Evolutionary conservation across 2,329 filamentous ascomycete species (phyloP).

Genomic region (Ceratocystis destructans): DNA sequence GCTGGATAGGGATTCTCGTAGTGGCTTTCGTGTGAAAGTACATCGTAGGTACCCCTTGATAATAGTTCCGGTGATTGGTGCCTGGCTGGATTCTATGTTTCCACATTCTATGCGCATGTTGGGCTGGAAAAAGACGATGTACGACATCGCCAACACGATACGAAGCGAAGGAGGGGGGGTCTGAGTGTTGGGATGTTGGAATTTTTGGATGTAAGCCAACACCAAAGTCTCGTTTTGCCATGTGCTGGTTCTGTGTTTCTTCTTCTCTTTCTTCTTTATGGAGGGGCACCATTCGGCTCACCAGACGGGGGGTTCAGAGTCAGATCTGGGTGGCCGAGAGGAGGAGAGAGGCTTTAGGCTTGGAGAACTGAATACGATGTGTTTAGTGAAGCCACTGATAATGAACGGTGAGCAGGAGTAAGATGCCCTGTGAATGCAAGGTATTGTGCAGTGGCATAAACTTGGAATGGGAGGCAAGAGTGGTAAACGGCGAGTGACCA

Average conservation of each 20-base stretch:
- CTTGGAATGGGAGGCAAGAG: too few relatives aligned
- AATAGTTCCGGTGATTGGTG: background rate
- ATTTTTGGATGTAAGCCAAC: background rate
- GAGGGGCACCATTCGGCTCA: background rate
- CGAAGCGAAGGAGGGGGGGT: background rate
- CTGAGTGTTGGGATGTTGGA: background rate
- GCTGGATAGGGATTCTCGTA: too few relatives aligned
- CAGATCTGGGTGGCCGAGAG: background rate
- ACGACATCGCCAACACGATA: conserved; percentile 3
- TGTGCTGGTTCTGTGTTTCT: background rate
- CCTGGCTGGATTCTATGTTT: background rate
- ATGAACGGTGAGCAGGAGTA: too few relatives aligned
- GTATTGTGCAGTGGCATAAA: too few relatives aligned
- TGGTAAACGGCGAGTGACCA: too few relatives aligned
- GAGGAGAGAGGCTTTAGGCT: too few relatives aligned
- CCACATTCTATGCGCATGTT: background rate
- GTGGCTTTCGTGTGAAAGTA: background rate
- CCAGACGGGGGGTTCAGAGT: background rate
- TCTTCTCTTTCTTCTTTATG: background rate
- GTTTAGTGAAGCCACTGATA: too few relatives aligned
- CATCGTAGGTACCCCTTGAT: background rate
- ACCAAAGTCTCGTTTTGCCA: background rate
- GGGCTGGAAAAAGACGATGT: background rate
- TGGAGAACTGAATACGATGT: too few relatives aligned
- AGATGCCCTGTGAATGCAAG: too few relatives aligned